These are phyloP conservation scores for Anisodus acutangulus DNA, from an alignment of 257 asterid species.

Conservation along the genomic window DNA sequence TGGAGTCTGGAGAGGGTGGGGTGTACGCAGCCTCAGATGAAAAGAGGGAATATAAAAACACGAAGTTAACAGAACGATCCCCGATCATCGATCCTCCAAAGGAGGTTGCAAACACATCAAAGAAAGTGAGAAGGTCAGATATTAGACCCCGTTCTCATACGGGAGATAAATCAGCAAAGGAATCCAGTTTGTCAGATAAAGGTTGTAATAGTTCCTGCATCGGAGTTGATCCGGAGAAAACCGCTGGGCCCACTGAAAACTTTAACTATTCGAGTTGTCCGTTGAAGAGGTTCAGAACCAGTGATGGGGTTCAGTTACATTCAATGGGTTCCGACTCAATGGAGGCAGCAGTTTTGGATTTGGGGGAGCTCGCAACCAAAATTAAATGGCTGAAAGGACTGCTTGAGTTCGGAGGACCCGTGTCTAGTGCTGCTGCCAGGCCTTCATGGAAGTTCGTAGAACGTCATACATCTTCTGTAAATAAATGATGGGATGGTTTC, in stretches of 20 bases:
- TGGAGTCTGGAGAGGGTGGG: too few relatives aligned
- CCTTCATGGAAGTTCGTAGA: conserved; percentile 42
- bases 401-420: conserved; percentile 22
- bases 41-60: not conserved
- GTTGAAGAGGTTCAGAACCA: conserved; percentile 28
- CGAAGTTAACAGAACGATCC: conserved; percentile 6
- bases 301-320: conserved; percentile 28
- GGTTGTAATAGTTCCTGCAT: not conserved
- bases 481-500: conserved; percentile 30
- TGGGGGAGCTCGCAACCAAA: conserved; percentile 41
- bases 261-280: not conserved
- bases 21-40: not conserved
- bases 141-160: not conserved
- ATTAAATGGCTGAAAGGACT: conserved; percentile 40
- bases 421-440: conserved; percentile 15
- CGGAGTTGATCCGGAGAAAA: conserved; percentile 25
- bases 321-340: conserved; percentile 28
- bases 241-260: conserved; percentile 13
- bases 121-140: not conserved
- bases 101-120: not conserved
- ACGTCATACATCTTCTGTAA: conserved; percentile 31
- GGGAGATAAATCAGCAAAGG: conserved; percentile 2
- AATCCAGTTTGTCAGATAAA: conserved; percentile 17
- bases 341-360: conserved; percentile 41
- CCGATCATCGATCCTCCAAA: not conserved